Percentiles rank a stretch among this genome's conserved stretches.
Evolutionary conservation across 768 basidiomycete genomes (phyloP).

Genomic region (Hebeloma cylindrosporum): DNA sequence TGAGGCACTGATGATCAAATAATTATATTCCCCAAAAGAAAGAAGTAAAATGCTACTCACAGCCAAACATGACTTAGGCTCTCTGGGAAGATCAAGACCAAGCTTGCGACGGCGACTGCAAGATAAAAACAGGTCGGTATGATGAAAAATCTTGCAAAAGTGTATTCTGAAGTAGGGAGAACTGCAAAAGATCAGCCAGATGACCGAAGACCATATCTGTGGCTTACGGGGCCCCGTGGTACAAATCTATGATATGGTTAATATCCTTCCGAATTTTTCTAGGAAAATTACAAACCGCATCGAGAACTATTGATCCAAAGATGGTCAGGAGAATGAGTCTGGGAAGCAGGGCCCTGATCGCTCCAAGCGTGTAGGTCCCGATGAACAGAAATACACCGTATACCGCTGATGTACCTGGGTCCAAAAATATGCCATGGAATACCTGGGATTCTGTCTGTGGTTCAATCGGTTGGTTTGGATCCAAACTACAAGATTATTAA

Average conservation of each 20-base stretch:
- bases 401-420: slow-evolving; percentile 44
- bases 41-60: slow-evolving; percentile 20
- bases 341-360: slow-evolving; percentile 38
- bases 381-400: slow-evolving; percentile 46
- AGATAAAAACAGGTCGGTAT: slow-evolving; percentile 41
- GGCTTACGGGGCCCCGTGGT: slow-evolving; percentile 37
- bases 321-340: slow-evolving; percentile 40
- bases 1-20: slow-evolving; percentile 21
- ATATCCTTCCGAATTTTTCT: neutral
- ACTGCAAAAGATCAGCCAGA: slow-evolving; percentile 24
- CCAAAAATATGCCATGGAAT: slow-evolving; percentile 43
- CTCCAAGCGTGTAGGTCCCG: slow-evolving; percentile 40
- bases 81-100: slow-evolving; percentile 44
- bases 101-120: slow-evolving; percentile 37
- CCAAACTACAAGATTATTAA: too few relatives aligned
- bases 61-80: slow-evolving; percentile 44
- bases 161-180: slow-evolving; percentile 40
- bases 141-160: slow-evolving; percentile 38
- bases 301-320: slow-evolving; percentile 44
- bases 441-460: slow-evolving; percentile 33
- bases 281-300: slow-evolving; percentile 30
- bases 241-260: slow-evolving; percentile 29
- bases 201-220: neutral
- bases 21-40: neutral
- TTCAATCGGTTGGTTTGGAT: slow-evolving; percentile 25